Conservation (phyloP, 2,329 filamentous ascomycete species). For the Neoascochyta sp. region DNA sequence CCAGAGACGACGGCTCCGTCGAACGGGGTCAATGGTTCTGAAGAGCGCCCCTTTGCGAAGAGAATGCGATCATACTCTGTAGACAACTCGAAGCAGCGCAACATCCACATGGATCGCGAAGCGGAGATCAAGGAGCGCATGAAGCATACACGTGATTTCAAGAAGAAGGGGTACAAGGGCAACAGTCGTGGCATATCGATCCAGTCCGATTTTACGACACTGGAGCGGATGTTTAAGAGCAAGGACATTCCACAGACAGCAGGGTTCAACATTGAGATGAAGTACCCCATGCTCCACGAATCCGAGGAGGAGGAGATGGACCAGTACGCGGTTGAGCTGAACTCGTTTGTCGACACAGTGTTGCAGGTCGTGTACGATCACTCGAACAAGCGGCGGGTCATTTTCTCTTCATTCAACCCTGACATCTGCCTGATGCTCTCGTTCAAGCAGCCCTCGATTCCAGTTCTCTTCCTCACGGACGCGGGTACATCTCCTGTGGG, state of each 20-base stretch:
- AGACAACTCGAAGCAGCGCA: slow-evolving; percentile 45
- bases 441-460: slow-evolving; percentile 96
- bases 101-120: slow-evolving; percentile 40
- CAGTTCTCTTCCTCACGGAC: slow-evolving; percentile 90
- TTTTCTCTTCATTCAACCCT: slow-evolving; percentile 96
- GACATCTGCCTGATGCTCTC: slow-evolving; percentile 91
- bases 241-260: slow-evolving; percentile 70
- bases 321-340: slow-evolving; percentile 90
- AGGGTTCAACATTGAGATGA: slow-evolving; percentile 98
- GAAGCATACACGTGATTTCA: slow-evolving; percentile 96
- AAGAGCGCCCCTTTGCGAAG: slow-evolving; percentile 22
- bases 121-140: slow-evolving; percentile 74
- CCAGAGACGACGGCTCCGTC: slow-evolving; percentile 29
- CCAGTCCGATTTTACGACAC: slow-evolving; percentile 89
- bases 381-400: slow-evolving; percentile 78
- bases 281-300: slow-evolving; percentile 98
- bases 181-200: slow-evolving; percentile 94
- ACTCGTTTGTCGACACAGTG: slow-evolving; percentile 93
- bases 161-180: slow-evolving; percentile 90
- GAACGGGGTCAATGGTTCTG: slow-evolving; percentile 14
- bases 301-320: slow-evolving; percentile 96
- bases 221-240: slow-evolving; percentile 81
- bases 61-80: slow-evolving; percentile 58
- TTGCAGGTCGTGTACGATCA: slow-evolving; percentile 85
- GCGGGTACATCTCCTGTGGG: slow-evolving; percentile 77